Percentiles rank a stretch among this genome's conserved stretches.
These are phyloP conservation scores for Phytophthora litchii DNA, from an alignment of 352 stramenopile genomes.

Conservation along the genomic window DNA sequence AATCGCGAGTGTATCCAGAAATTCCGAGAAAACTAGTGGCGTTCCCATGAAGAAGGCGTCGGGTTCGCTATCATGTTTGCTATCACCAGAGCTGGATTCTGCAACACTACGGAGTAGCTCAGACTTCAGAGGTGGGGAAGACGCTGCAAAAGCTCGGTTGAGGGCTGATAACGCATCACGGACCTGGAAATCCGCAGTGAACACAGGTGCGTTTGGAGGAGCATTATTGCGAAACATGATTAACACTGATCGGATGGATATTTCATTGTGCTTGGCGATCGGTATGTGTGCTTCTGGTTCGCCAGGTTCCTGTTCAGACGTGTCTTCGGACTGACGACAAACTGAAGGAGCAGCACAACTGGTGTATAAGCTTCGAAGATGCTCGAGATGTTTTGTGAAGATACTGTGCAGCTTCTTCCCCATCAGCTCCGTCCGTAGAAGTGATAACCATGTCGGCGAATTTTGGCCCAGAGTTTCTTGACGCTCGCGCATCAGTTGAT, in stretches of 20 bases:
- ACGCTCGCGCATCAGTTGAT: slow-evolving; percentile 43
- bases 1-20: slow-evolving; percentile 56
- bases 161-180: slow-evolving; percentile 36
- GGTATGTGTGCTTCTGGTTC: slow-evolving; percentile 1
- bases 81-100: neutral
- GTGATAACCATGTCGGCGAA: slow-evolving; percentile 26
- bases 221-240: slow-evolving; percentile 30
- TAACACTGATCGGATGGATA: slow-evolving; percentile 37
- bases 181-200: slow-evolving; percentile 33
- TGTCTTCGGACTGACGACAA: slow-evolving; percentile 12
- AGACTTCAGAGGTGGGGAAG: slow-evolving; percentile 17
- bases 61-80: slow-evolving; percentile 12
- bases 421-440: slow-evolving; percentile 41
- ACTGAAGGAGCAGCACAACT: slow-evolving; percentile 23
- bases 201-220: slow-evolving; percentile 17
- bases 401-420: slow-evolving; percentile 47
- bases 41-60: slow-evolving; percentile 62
- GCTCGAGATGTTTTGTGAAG: slow-evolving; percentile 44
- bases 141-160: slow-evolving; percentile 23
- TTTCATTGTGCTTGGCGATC: slow-evolving; percentile 2
- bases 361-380: slow-evolving; percentile 41
- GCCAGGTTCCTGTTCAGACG: neutral
- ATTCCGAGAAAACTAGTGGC: slow-evolving; percentile 62
- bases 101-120: slow-evolving; percentile 16
- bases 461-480: slow-evolving; percentile 26